phyloP scores from a whole-genome alignment of 2,329 filamentous ascomycete genomes.

The Beauveria pseudobassiana region DNA sequence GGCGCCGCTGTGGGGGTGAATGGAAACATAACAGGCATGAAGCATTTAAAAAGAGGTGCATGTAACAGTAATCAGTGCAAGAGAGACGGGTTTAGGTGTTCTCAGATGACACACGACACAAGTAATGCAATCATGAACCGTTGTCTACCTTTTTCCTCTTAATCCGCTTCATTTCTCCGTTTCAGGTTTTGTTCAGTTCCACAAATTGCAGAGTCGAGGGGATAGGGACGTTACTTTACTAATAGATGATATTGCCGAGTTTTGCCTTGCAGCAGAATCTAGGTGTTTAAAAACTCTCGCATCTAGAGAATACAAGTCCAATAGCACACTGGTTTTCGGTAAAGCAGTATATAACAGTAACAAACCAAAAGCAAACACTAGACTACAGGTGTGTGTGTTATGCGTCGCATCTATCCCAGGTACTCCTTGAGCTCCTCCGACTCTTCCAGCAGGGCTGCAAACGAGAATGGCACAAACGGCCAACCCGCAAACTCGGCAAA shows the following conservation, averaged over 20 bases:
- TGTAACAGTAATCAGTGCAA: neutral
- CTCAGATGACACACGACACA: no score
- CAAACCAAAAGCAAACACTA: constrained; percentile 10
- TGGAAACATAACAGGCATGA: neutral
- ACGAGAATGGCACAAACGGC: constrained; percentile 84
- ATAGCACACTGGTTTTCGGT: neutral
- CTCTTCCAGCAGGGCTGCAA: constrained; percentile 76
- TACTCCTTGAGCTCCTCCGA: constrained; percentile 57
- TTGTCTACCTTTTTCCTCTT: no score
- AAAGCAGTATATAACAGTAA: constrained; percentile 17
- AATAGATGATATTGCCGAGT: no score
- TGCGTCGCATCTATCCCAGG: constrained; percentile 30
- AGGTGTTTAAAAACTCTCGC: neutral
- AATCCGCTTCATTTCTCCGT: no score
- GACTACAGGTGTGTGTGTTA: neutral
- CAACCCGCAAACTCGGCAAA: constrained; percentile 89
- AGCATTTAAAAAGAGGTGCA: neutral
- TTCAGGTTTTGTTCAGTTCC: no score
- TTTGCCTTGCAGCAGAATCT: no score
- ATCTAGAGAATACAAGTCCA: neutral
- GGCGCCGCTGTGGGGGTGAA: constrained; percentile 59
- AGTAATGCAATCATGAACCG: no score
- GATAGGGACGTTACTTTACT: no score
- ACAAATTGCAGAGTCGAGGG: no score
- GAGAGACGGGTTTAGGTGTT: no score